phyloP scores from a whole-genome alignment of 225 moss, liverwort and hornwort species.

The Marchantia polymorpha region DNA sequence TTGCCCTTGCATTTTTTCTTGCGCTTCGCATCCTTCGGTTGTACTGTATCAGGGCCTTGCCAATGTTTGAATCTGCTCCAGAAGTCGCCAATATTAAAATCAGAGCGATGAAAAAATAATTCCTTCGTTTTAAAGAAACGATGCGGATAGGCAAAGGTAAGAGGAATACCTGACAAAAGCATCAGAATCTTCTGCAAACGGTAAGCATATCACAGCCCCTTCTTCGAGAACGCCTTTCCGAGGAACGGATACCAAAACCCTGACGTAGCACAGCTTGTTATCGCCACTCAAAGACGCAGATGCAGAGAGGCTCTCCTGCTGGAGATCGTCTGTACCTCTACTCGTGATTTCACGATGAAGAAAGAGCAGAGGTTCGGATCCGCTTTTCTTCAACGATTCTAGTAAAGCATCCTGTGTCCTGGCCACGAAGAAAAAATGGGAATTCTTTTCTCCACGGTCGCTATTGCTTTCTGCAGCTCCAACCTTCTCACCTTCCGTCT shows the following conservation, averaged over 20 bases:
- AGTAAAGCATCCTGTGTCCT: slow-evolving; percentile 28
- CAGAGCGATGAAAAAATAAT: background rate
- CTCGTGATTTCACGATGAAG: slow-evolving; percentile 7
- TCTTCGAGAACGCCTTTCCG: slow-evolving; percentile 74
- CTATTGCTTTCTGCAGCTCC: background rate
- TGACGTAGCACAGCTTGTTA: slow-evolving; percentile 52
- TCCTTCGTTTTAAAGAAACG: background rate
- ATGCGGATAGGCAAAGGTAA: background rate
- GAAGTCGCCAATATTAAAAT: background rate
- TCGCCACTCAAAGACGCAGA: slow-evolving; percentile 17
- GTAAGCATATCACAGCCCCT: slow-evolving; percentile 65
- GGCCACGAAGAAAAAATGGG: slow-evolving; percentile 28
- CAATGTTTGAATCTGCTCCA: slow-evolving; percentile 32
- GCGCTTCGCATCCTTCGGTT: background rate
- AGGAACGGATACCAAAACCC: slow-evolving; percentile 66
- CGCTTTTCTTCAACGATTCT: slow-evolving; percentile 4
- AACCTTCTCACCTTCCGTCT: background rate
- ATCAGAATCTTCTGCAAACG: slow-evolving; percentile 52
- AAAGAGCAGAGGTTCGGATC: slow-evolving; percentile 10
- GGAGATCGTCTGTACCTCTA: slow-evolving; percentile 21
- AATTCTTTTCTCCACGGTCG: background rate
- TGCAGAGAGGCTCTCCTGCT: slow-evolving; percentile 10
- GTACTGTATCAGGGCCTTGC: slow-evolving; percentile 26
- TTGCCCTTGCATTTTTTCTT: slow-evolving; percentile 23
- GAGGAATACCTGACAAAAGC: slow-evolving; percentile 34